A percentile compares a stretch with the other conserved stretches of the same genome.
Conservation (phyloP, 768 basidiomycete genomes). For the Pleurotus djamor region DNA sequence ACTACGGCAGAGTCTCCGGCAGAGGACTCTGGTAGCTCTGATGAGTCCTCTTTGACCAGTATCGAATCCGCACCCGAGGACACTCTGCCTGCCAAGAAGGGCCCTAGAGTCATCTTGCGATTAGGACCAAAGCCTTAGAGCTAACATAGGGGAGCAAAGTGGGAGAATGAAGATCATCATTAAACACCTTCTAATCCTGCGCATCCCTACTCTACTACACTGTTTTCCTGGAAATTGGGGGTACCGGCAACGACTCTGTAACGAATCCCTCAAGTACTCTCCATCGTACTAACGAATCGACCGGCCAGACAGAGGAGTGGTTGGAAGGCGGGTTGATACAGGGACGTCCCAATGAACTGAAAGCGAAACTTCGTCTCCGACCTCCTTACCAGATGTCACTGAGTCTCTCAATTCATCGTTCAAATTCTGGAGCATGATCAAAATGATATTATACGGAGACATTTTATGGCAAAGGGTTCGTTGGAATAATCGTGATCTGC, state of each 20-base stretch:
- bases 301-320: conserved; percentile 9
- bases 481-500: no score
- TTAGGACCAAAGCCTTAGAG: conserved; percentile 19
- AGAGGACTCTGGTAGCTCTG: conserved; percentile 25
- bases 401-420: no score
- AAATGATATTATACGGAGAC: no score
- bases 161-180: neutral
- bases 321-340: conserved; percentile 8
- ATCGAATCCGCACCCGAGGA: neutral
- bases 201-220: neutral
- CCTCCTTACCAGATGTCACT: conserved; percentile 21
- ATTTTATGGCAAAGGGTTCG: no score
- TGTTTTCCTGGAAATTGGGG: no score
- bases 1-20: neutral
- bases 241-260: no score
- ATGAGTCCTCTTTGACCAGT: neutral
- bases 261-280: no score
- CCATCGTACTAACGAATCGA: neutral
- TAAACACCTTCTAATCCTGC: conserved; percentile 2
- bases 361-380: conserved; percentile 53
- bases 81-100: conserved; percentile 16
- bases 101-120: conserved; percentile 29
- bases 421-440: no score
- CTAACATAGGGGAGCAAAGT: no score
- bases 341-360: conserved; percentile 27